These are phyloP conservation scores for Megacollybia marginata DNA, from an alignment of 768 basidiomycete genomes.

Conservation along the genomic window DNA sequence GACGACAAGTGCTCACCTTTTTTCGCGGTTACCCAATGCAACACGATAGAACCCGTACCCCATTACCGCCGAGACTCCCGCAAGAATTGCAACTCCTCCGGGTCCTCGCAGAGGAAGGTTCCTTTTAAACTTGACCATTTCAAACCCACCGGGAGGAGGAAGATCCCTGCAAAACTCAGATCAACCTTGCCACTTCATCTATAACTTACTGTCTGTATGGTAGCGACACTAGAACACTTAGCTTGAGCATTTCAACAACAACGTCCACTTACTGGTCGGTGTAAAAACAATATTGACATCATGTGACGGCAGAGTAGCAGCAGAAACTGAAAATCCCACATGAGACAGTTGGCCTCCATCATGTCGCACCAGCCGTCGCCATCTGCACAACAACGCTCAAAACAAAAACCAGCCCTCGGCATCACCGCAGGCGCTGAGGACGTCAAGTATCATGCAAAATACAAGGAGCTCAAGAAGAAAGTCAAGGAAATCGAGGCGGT, in stretches of 20 bases:
- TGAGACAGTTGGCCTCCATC: conserved; percentile 24
- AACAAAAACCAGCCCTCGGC: conserved; percentile 48
- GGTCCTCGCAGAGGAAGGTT: conserved; percentile 89
- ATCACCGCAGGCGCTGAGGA: conserved; percentile 79
- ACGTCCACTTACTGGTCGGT: no score
- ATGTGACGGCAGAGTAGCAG: conserved; percentile 9
- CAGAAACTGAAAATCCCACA: not conserved
- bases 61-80: conserved; percentile 79
- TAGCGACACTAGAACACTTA: conserved; percentile 14
- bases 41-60: conserved; percentile 89
- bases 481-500: conserved; percentile 83
- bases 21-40: conserved; percentile 86
- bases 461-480: conserved; percentile 82
- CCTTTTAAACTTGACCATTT: conserved; percentile 88
- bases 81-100: conserved; percentile 77
- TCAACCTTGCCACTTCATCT: no score
- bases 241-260: not conserved
- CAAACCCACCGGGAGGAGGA: conserved; percentile 92
- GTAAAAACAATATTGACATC: no score
- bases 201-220: conserved; percentile 20
- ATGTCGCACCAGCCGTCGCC: conserved; percentile 65
- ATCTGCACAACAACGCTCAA: conserved; percentile 29
- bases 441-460: conserved; percentile 81
- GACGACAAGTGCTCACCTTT: conserved; percentile 69
- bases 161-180: conserved; percentile 87